Conservation (phyloP, 1,284 basidiomycete genomes). For the Coniophora puteana region DNA sequence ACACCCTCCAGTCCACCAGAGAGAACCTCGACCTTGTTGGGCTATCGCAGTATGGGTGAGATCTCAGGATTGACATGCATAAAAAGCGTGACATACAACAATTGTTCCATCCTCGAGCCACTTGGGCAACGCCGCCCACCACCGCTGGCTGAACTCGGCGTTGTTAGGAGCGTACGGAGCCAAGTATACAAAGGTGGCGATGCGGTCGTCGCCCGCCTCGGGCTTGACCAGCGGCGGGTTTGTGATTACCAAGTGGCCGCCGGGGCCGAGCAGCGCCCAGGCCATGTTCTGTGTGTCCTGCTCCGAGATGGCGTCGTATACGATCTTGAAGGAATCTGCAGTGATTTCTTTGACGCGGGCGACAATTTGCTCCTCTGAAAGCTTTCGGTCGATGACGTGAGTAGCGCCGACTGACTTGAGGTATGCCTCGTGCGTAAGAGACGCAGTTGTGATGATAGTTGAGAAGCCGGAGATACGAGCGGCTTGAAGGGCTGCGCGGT, state of each 20-base stretch:
- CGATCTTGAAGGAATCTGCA: constrained; percentile 28
- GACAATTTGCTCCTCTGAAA: constrained; percentile 22
- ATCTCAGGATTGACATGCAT: too few relatives aligned
- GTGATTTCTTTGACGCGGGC: constrained; percentile 27
- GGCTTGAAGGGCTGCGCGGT: constrained; percentile 46
- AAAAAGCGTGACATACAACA: constrained; percentile 32
- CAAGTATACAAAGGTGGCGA: too few relatives aligned
- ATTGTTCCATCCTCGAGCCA: constrained; percentile 33
- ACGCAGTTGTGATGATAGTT: constrained; percentile 52
- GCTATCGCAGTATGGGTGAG: too few relatives aligned
- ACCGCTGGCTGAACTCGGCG: constrained; percentile 17
- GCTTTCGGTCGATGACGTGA: constrained; percentile 43
- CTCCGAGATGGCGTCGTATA: constrained; percentile 36
- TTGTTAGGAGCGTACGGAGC: constrained; percentile 20
- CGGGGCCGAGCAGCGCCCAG: constrained; percentile 21
- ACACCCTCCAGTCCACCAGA: not conserved
- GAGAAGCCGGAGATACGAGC: constrained; percentile 50
- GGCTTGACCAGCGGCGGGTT: constrained; percentile 18
- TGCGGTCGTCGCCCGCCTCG: constrained; percentile 20
- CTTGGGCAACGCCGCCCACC: constrained; percentile 26
- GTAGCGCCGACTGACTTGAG: constrained; percentile 54
- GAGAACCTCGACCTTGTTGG: not conserved
- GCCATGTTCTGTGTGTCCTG: constrained; percentile 26
- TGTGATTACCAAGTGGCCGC: constrained; percentile 24
- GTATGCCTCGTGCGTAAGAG: constrained; percentile 34